Evolutionary conservation across 2,329 filamentous ascomycete genomes (phyloP), one percentile per base, ranked within the genome.

Genomic region (Apiospora marii): DNA sequence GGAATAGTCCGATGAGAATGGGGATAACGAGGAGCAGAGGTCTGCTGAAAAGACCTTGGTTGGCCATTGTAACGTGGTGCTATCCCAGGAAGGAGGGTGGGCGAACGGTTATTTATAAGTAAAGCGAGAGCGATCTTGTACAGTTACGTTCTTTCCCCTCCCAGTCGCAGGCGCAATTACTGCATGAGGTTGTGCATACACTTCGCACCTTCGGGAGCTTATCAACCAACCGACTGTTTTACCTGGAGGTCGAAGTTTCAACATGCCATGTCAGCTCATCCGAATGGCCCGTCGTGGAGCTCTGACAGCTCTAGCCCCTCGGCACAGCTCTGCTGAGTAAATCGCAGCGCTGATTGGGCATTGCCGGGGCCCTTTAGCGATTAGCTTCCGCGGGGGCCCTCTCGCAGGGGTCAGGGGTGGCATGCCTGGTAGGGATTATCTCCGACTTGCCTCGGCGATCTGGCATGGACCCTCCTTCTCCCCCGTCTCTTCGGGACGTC

Each of bases 1-100:
- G 73, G 70, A 85, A 77, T 41, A 83, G 75, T 14, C 80, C 81
- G 73, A 85, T 77, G 30, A 82, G 73, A 61, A 82, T 78, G 68
- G 80, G 78, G 53, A 81, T 78, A 67, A 79, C 79, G 48, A 82
- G 73, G 12, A 80, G 75, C n/a, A 82, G 78, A 27, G 79, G 79
- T 73, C 74, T 76, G 46, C 70, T 34, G 41, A 72, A 41, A 64
- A 72, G 19, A 34, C 70, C 72, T 69, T 69, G 68, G 34, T 68
- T 68, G 64, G 67, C 53, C 58, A 70, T 68, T 64, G 34, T 41
- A 22, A 22, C 6, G 30, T 24, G 58, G n/a, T 64, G 34, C 3
- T 22, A 12, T 64, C 4, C 48, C 24, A 37, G n/a, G 53, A 44
- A 6, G 44, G 34, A n/a, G 19, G 24, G 16, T 13, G 67, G 48